Evolutionary conservation across 177 flowering plant species (phyloP), one percentile per base, ranked within the genome.

Genomic region (Vitis hybrid): DNA sequence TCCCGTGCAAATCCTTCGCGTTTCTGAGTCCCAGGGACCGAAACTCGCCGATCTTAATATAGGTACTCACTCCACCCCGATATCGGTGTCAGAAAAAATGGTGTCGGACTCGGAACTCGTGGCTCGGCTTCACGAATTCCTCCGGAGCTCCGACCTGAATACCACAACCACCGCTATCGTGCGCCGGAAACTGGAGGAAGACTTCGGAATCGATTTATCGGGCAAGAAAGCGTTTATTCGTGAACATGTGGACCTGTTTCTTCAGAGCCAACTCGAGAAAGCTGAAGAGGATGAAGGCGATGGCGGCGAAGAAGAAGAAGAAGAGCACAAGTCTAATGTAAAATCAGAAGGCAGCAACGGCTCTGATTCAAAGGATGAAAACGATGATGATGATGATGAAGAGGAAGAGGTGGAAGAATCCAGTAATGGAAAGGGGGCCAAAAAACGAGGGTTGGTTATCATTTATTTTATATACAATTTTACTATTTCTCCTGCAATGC

Each of bases 181-280:
- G n/a, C 88, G 97, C 68, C 87, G 91, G 49, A 68, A 75, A 60
- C 80, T 94, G 49, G 95, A 92, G 82, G 83, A 82, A 40, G 92
- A 91, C 52, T 88, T 94, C 73, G 92, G 87, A 12, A 70, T 94
- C 64, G 94, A 90, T 83, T 87, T 95, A 58, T 79, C 97, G 2
- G 89, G 85, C 15, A 82, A 79, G 69, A 95, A 88, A 65, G 82
- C 80, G 9, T 91, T 93, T 60, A 84, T 94, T 32, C 74, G 97
- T 58, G 92, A 88, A 50, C 98, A 92, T 64, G 83, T 92, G 40
- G 97, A 94, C 70, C 67, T 82, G 62, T 91, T 77, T 59, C 82
- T 91, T 48, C 83, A 86, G 70, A 77, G 59, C 71, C 87, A 84
- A 40, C 35, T 70, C 21, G 82, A 79, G 48, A 70, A 78, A 35